Evolutionary conservation across 306 rosid species (phyloP).

Genomic region (Nissolia schottii): DNA sequence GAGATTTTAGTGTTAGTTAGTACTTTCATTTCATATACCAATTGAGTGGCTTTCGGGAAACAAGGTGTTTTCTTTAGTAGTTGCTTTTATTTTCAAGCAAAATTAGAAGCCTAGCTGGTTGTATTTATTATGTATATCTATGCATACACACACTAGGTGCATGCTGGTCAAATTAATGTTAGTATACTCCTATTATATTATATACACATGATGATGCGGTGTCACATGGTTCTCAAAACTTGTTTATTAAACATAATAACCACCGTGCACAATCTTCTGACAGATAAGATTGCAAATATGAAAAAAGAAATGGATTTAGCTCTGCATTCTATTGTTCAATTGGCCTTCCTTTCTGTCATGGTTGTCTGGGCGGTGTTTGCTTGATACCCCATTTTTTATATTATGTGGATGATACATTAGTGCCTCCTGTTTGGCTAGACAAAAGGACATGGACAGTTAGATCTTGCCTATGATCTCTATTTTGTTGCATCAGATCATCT

Average conservation of each 20-base stretch:
- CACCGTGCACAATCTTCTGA: neutral
- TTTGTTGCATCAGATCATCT: neutral
- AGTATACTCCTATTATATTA: neutral
- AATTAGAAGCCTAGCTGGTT: constrained; percentile 1
- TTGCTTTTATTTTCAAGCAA: neutral
- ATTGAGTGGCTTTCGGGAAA: neutral
- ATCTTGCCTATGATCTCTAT: neutral
- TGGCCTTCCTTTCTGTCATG: neutral
- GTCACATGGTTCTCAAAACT: constrained; percentile 21
- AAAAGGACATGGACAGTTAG: neutral
- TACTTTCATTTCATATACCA: neutral
- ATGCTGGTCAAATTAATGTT: neutral
- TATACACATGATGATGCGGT: neutral
- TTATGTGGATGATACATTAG: neutral
- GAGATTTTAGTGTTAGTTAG: constrained; percentile 8
- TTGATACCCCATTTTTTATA: constrained; percentile 9
- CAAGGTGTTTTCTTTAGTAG: neutral
- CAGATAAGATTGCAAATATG: neutral
- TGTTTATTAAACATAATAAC: neutral
- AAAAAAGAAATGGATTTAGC: neutral
- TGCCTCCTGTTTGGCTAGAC: constrained; percentile 21
- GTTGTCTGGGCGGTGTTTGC: constrained; percentile 13
- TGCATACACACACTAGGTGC: neutral
- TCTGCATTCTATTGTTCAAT: neutral
- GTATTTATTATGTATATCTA: neutral